phyloP scores from a whole-genome alignment of 2,329 filamentous ascomycete genomes.

The Ophiostoma piceae region DNA sequence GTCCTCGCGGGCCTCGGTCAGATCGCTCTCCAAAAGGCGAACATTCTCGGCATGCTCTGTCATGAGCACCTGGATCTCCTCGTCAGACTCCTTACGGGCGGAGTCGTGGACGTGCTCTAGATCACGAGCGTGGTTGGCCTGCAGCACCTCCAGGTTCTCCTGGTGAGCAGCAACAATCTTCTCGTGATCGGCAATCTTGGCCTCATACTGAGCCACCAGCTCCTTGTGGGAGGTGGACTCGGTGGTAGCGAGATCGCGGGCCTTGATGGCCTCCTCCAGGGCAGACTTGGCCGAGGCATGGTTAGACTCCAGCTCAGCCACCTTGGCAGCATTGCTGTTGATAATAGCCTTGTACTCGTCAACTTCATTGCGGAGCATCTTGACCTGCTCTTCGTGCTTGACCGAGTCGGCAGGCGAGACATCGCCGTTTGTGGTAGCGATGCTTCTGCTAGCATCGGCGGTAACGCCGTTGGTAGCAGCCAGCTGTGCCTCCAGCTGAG shows the following conservation, averaged over 20 bases:
- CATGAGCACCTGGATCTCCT: slow-evolving; percentile 54
- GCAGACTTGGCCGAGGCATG: slow-evolving; percentile 62
- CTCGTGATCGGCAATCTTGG: slow-evolving; percentile 57
- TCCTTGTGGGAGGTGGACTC: slow-evolving; percentile 45
- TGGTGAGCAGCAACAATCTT: slow-evolving; percentile 52
- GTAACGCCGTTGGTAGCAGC: slow-evolving; percentile 25
- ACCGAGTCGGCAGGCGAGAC: slow-evolving; percentile 32
- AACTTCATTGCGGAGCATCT: slow-evolving; percentile 65
- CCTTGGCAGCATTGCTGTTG: slow-evolving; percentile 60
- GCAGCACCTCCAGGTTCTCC: slow-evolving; percentile 46
- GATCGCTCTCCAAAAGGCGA: slow-evolving; percentile 55
- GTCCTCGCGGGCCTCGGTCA: slow-evolving; percentile 60
- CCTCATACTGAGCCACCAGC: slow-evolving; percentile 50
- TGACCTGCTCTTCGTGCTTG: slow-evolving; percentile 56
- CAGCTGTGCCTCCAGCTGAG: slow-evolving; percentile 62
- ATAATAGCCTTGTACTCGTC: slow-evolving; percentile 75
- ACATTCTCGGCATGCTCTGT: slow-evolving; percentile 55
- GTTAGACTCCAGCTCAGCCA: slow-evolving; percentile 68
- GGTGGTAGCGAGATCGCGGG: slow-evolving; percentile 48
- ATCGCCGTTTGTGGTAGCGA: slow-evolving; percentile 27
- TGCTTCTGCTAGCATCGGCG: slow-evolving; percentile 38
- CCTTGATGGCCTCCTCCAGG: slow-evolving; percentile 54
- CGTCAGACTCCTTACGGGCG: slow-evolving; percentile 53
- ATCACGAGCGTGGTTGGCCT: slow-evolving; percentile 47
- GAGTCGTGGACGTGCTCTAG: slow-evolving; percentile 44